Base-by-base conservation (phyloP, 2,329 filamentous ascomycete genomes). In the Camillea tinctor region DNA sequence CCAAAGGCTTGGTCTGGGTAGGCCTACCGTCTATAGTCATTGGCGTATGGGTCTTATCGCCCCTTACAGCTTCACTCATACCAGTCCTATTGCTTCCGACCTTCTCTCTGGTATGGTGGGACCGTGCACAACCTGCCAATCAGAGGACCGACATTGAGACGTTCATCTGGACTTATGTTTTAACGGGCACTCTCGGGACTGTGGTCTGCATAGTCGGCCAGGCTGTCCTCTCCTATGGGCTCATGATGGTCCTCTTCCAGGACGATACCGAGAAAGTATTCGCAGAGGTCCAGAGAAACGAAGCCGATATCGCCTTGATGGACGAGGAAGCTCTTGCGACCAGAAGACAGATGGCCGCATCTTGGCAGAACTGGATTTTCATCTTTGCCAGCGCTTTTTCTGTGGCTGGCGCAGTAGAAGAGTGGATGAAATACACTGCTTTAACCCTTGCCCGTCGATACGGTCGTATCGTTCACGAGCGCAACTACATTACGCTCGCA, bases 291-390 rank as follows among this genome's bases (percentile, higher is more conserved):
- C 22, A 36, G 52, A 52, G 51, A 17, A 15, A 50, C 48, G 56
- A 61, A 50, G 11, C 50, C 30, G 26, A 57, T 19, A 19, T 63
- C 57, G 56, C 57, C 13, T 50, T 7, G 9, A 36, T 53, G 19
- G 56, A 64, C 40, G 49, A 62, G 50, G 54, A 56, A 49, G 20
- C 40, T 15, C 57, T 61, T 15, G 56, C 59, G 21, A 21, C 24
- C 5, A 49, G 60, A 9, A 40, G 52, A 17, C 26, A 52, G 50
- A 58, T 64, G 21, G 59, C 64, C 3, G 11, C 30, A 4, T 30
- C 26, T 13, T 64, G 57, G 55, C 59, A 52, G 58, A 64, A 68
- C 53, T 68, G 64, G 64, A 30, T 55, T 2, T 66, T 66, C 22
- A 59, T 65, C 56, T 52, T 21, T 61, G 13, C 56, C 66, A n/a